Evolutionary conservation across 495 filamentous ascomycete species (phyloP).

Genomic region (Ascodesmis nigricans): DNA sequence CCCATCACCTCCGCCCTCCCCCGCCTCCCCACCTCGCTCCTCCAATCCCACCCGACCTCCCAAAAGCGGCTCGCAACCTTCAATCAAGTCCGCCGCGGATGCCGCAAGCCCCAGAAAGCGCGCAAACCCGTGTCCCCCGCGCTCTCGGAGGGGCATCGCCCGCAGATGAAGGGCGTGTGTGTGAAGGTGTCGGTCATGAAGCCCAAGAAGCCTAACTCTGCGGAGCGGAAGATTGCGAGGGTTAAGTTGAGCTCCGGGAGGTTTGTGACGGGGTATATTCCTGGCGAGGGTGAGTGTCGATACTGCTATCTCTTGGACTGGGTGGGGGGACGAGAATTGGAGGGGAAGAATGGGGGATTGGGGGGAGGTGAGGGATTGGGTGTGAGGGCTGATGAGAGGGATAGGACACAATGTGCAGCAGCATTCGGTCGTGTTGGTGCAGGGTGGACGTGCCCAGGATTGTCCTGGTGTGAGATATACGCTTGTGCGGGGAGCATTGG

Average conservation of each 20-base stretch:
- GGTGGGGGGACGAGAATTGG: too few relatives aligned
- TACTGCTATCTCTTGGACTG: too few relatives aligned
- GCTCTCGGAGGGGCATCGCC: slow-evolving; percentile 40
- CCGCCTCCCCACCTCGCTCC: slow-evolving; percentile 1
- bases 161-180: slow-evolving; percentile 85
- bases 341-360: background rate
- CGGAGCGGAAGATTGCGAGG: slow-evolving; percentile 75
- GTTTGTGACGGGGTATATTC: slow-evolving; percentile 75
- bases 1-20: background rate
- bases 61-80: slow-evolving; percentile 30
- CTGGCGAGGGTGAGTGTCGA: slow-evolving; percentile 78
- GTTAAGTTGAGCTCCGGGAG: slow-evolving; percentile 71
- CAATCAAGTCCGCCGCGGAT: slow-evolving; percentile 43
- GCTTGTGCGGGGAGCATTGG: slow-evolving; percentile 72
- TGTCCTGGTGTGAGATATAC: slow-evolving; percentile 96
- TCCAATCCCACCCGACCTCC: slow-evolving; percentile 30
- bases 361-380: background rate
- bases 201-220: slow-evolving; percentile 97
- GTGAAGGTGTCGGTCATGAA: slow-evolving; percentile 75
- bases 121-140: slow-evolving; percentile 75
- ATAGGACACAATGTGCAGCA: slow-evolving; percentile 91
- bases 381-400: slow-evolving; percentile 1
- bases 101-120: slow-evolving; percentile 48
- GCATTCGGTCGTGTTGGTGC: slow-evolving; percentile 85
- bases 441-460: slow-evolving; percentile 82